Conservation (phyloP, 78 protist genomes). For the Chrysochromulina tobinii region DNA sequence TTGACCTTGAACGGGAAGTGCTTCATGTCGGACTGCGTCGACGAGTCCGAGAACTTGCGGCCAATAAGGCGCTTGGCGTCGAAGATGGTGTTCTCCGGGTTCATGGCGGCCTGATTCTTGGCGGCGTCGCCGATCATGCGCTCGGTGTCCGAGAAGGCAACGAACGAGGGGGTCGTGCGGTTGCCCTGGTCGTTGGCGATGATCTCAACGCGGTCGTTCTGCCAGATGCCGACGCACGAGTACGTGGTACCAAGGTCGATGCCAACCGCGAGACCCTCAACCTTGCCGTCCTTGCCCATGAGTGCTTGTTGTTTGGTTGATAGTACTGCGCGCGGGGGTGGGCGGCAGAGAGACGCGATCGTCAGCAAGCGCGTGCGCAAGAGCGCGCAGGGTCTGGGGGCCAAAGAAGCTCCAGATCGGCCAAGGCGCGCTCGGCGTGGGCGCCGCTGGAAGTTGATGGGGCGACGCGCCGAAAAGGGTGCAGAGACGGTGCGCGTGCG, state of each 20-base stretch:
- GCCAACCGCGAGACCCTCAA: conserved; percentile 55
- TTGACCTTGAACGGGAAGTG: conserved; percentile 91
- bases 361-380: no score
- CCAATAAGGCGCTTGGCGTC: conserved; percentile 88
- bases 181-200: conserved; percentile 90
- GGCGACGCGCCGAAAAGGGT: no score
- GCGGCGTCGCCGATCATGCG: conserved; percentile 80
- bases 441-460: no score
- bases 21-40: conserved; percentile 80
- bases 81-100: conserved; percentile 77
- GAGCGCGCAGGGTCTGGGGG: no score
- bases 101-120: conserved; percentile 57
- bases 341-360: no score
- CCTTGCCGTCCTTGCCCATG: neutral
- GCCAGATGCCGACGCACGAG: conserved; percentile 92
- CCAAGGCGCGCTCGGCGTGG: no score
- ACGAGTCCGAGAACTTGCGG: conserved; percentile 64
- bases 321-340: no score
- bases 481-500: no score
- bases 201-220: conserved; percentile 47
- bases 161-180: conserved; percentile 87
- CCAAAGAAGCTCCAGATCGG: no score
- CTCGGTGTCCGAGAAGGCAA: conserved; percentile 73
- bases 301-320: no score
- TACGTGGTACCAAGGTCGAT: conserved; percentile 91